Conservation (phyloP, 352 stramenopile species). For the Phytophthora pini region DNA sequence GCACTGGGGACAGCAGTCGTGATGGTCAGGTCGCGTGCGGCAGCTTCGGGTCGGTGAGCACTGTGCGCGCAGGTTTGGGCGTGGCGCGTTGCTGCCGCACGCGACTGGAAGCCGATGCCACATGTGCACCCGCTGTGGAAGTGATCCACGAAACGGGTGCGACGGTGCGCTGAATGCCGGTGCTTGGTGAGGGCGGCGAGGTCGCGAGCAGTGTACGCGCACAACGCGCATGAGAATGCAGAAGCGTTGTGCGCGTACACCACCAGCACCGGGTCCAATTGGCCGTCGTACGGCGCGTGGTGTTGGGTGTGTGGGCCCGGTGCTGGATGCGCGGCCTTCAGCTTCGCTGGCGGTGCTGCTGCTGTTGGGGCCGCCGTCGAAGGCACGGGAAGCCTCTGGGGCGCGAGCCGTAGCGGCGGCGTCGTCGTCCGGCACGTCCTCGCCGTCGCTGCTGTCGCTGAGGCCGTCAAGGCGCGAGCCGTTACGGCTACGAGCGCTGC, state of each 20-base stretch:
- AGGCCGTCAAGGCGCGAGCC: no score
- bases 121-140: conserved; percentile 7
- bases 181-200: not conserved
- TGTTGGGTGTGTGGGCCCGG: no score
- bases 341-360: no score
- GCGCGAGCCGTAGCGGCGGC: no score
- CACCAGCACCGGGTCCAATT: not conserved
- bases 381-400: no score
- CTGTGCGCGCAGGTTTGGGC: not conserved
- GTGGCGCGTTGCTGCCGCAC: not conserved
- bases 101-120: conserved; percentile 2
- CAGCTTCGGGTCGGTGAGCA: not conserved
- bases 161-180: no score
- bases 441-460: no score
- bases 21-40: not conserved
- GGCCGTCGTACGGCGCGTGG: no score
- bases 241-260: conserved; percentile 22
- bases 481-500: not conserved
- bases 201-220: not conserved
- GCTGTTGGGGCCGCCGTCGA: no score
- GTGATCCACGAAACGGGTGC: not conserved
- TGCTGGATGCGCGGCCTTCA: no score
- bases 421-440: no score
- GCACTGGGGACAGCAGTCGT: not conserved
- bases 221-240: conserved; percentile 9